Evolutionary conservation across 352 stramenopile genomes (phyloP).

Genomic region (Phytophthora citrophthora): DNA sequence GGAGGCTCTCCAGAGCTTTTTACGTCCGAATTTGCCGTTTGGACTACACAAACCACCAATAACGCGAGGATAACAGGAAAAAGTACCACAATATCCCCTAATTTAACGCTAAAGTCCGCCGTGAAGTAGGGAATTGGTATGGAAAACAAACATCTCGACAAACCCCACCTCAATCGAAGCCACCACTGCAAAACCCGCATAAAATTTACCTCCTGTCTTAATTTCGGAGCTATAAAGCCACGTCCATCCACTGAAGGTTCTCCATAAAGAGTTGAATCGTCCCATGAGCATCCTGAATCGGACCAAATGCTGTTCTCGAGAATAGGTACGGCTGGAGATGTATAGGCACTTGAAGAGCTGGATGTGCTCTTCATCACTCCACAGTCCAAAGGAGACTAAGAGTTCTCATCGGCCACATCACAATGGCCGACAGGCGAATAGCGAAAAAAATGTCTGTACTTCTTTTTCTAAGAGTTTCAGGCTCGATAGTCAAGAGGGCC

Average conservation of each 20-base stretch:
- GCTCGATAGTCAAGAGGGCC: background rate
- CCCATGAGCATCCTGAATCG: slow-evolving; percentile 19
- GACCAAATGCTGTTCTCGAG: slow-evolving; percentile 27
- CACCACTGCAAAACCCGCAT: slow-evolving; percentile 9
- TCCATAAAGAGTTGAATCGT: slow-evolving; percentile 9
- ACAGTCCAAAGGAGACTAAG: slow-evolving; percentile 6
- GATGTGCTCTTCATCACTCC: slow-evolving; percentile 7
- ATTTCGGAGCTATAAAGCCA: background rate
- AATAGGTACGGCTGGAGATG: slow-evolving; percentile 12
- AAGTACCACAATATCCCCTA: slow-evolving; percentile 39
- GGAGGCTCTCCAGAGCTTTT: slow-evolving; percentile 25
- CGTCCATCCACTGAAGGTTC: slow-evolving; percentile 7
- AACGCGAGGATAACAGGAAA: slow-evolving; percentile 22
- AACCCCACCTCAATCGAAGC: slow-evolving; percentile 25
- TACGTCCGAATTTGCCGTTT: slow-evolving; percentile 13
- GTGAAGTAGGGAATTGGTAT: slow-evolving; percentile 33
- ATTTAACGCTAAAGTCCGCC: slow-evolving; percentile 29
- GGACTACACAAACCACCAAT: slow-evolving; percentile 13
- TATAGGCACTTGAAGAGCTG: background rate
- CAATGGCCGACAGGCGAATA: slow-evolving; percentile 9
- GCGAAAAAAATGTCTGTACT: slow-evolving; percentile 5
- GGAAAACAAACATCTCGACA: slow-evolving; percentile 32
- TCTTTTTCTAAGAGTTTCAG: too few species aligned
- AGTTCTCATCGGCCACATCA: slow-evolving; percentile 14
- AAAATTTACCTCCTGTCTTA: background rate